Evolutionary conservation across 768 basidiomycete genomes (phyloP).

Genomic region (Naganishia vaughanmartiniae): DNA sequence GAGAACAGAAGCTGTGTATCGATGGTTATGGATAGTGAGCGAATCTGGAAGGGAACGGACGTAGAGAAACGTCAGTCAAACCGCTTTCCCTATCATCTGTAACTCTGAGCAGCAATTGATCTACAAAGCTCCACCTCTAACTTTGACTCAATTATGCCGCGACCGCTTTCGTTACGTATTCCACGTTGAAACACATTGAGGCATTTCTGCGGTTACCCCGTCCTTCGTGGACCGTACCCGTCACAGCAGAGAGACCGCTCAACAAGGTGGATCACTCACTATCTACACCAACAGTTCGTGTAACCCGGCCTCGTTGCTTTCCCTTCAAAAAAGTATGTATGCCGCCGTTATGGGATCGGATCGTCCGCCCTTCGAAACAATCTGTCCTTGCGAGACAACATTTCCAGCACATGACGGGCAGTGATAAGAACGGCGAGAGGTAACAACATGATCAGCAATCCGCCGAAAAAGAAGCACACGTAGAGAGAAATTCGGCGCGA

Average conservation of each 20-base stretch:
- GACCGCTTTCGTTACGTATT: too few species aligned
- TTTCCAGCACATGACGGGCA: too few species aligned
- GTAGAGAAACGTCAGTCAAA: neutral
- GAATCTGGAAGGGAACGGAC: neutral
- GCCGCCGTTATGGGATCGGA: neutral
- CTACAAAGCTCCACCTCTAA: too few species aligned
- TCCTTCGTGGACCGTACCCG: neutral
- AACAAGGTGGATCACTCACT: neutral
- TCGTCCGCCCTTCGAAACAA: constrained; percentile 1
- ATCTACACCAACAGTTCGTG: neutral
- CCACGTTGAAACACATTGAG: neutral
- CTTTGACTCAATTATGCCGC: too few species aligned
- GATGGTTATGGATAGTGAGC: neutral
- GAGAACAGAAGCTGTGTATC: neutral
- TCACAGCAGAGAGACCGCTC: neutral
- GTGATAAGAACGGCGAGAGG: too few species aligned
- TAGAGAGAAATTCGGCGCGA: too few species aligned
- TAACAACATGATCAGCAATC: too few species aligned
- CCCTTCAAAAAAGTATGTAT: neutral
- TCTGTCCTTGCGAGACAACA: too few species aligned
- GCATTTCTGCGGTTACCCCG: neutral
- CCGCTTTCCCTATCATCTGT: neutral
- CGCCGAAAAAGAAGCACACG: too few species aligned
- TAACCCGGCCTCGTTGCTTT: too few species aligned
- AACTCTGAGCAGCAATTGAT: too few species aligned